Conservation (phyloP, 2,329 filamentous ascomycete species). For the Leptosphaerulina australis region DNA sequence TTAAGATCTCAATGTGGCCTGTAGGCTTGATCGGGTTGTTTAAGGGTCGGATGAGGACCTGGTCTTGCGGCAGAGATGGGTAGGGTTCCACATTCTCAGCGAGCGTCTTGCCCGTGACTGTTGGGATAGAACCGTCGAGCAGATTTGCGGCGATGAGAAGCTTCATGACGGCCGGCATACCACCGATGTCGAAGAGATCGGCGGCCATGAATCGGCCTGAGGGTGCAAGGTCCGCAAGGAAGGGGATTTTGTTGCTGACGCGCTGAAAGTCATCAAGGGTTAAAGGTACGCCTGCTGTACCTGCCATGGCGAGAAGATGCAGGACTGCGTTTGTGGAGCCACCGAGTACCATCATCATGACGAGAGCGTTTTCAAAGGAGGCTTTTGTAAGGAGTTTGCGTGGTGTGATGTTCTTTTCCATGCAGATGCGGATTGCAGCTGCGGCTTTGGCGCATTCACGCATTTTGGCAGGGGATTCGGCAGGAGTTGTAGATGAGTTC, state of each 20-base stretch:
- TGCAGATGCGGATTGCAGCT: slow-evolving; percentile 76
- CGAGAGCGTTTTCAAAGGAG: slow-evolving; percentile 85
- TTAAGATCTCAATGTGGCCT: slow-evolving; percentile 87
- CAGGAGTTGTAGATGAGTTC: slow-evolving; percentile 83
- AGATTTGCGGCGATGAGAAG: slow-evolving; percentile 76
- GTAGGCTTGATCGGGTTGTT: slow-evolving; percentile 83
- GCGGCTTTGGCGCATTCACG: slow-evolving; percentile 84
- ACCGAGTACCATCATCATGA: slow-evolving; percentile 90
- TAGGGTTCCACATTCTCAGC: slow-evolving; percentile 79
- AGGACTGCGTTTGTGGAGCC: slow-evolving; percentile 88
- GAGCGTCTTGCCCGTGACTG: slow-evolving; percentile 83
- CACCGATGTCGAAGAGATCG: slow-evolving; percentile 84
- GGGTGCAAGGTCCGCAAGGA: slow-evolving; percentile 84
- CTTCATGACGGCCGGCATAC: slow-evolving; percentile 85
- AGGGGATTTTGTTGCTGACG: slow-evolving; percentile 81
- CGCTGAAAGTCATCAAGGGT: slow-evolving; percentile 83
- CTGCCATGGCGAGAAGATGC: slow-evolving; percentile 89
- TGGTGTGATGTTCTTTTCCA: slow-evolving; percentile 83
- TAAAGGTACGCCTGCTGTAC: slow-evolving; percentile 77
- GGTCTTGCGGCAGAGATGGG: slow-evolving; percentile 77
- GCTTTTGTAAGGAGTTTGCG: slow-evolving; percentile 78
- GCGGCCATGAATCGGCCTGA: slow-evolving; percentile 86
- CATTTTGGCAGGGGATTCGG: slow-evolving; percentile 79
- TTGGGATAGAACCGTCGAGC: slow-evolving; percentile 77
- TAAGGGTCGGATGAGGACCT: slow-evolving; percentile 82